Evolutionary conservation across 2,329 filamentous ascomycete genomes (phyloP).

Genomic region (Lecanicillium sp.): DNA sequence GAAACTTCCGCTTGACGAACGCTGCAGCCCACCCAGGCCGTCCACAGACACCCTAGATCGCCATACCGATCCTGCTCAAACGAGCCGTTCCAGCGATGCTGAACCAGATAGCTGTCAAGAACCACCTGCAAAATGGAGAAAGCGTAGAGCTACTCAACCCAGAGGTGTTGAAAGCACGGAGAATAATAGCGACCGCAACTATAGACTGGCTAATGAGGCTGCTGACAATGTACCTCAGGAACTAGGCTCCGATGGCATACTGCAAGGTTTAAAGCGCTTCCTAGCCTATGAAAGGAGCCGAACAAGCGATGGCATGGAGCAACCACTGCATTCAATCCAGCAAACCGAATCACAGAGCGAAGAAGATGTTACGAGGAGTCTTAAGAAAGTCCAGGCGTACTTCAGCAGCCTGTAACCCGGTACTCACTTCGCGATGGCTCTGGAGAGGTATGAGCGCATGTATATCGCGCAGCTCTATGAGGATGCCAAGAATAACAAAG

Average conservation of each 20-base stretch:
- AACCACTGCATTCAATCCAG: not conserved
- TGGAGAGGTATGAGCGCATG: not conserved
- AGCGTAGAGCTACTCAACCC: not conserved
- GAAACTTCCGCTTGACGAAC: not conserved
- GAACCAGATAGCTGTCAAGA: not conserved
- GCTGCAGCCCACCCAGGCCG: not conserved
- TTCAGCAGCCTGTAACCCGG: not conserved
- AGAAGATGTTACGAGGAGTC: not conserved
- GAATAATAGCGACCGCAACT: not conserved
- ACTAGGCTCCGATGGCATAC: constrained; percentile 1
- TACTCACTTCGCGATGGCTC: not conserved
- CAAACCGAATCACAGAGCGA: not conserved
- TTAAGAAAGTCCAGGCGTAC: not conserved
- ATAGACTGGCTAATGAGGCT: not conserved
- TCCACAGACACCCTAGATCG: not conserved
- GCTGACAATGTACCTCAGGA: not conserved
- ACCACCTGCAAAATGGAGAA: not conserved
- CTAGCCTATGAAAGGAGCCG: not conserved
- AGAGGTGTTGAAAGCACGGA: too few relatives aligned
- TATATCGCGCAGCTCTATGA: not conserved
- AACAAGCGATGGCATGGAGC: not conserved
- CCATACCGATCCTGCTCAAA: not conserved
- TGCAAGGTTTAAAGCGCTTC: not conserved
- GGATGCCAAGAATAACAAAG: not conserved
- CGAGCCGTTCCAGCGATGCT: not conserved